Percentiles rank a stretch among this genome's conserved stretches.
These are phyloP conservation scores for Botrytis pseudocinerea DNA, from an alignment of 2,329 filamentous ascomycete species.

Conservation along the genomic window DNA sequence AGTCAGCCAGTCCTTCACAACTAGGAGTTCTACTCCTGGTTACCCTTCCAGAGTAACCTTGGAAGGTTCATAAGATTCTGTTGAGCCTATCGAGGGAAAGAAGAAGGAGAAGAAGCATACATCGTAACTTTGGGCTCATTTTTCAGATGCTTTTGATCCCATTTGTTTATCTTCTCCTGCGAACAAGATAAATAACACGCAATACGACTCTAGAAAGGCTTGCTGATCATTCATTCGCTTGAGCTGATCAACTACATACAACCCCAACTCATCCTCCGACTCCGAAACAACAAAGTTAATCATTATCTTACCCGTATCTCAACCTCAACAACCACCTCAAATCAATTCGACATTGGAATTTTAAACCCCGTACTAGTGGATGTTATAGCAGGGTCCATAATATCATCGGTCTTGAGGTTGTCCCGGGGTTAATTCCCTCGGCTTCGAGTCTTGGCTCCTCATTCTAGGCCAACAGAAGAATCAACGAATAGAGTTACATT, in stretches of 20 bases:
- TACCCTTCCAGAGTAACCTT: background rate
- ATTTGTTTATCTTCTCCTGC: constrained; percentile 17
- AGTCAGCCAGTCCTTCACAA: background rate
- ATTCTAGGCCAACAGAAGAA: constrained; percentile 21
- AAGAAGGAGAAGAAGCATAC: background rate
- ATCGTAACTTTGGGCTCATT: background rate
- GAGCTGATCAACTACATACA: constrained; percentile 24
- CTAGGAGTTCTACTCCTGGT: background rate
- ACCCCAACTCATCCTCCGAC: constrained; percentile 21
- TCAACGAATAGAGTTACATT: constrained; percentile 15
- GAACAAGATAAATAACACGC: constrained; percentile 21
- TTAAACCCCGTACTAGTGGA: constrained; percentile 1
- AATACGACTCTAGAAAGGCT: constrained; percentile 21
- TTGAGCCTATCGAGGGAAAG: background rate
- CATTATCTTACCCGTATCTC: constrained; percentile 18
- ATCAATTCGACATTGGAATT: constrained; percentile 6
- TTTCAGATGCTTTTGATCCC: background rate
- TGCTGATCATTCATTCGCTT: constrained; percentile 24
- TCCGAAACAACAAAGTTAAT: constrained; percentile 23
- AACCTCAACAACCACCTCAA: constrained; percentile 14
- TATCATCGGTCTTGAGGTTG: constrained; percentile 25
- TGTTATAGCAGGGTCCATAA: background rate
- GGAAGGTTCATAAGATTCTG: background rate
- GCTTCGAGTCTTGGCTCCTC: constrained; percentile 31
- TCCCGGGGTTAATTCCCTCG: constrained; percentile 34